These are phyloP conservation scores for Penicillium crustosum DNA, from an alignment of 2,329 filamentous ascomycete species.

Conservation along the genomic window DNA sequence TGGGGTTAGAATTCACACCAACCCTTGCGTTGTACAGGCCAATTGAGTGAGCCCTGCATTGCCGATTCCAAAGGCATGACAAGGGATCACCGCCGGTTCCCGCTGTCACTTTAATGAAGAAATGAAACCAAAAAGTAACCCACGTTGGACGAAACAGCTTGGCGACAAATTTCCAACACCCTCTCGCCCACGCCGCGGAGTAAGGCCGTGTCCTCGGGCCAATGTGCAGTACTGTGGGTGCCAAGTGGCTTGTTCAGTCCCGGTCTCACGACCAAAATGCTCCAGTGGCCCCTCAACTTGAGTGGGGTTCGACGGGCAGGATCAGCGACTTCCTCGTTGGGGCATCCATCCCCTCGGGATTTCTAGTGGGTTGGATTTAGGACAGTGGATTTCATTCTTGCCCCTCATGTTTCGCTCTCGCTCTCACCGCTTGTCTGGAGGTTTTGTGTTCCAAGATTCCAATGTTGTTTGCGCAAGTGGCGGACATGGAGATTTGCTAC, in stretches of 20 bases:
- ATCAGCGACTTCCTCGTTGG: constrained; percentile 26
- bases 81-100: constrained; percentile 22
- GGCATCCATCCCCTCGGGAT: constrained; percentile 23
- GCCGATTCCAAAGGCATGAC: constrained; percentile 14
- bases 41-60: constrained; percentile 6
- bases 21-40: constrained; percentile 9
- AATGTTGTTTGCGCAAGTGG: background rate
- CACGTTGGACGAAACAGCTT: constrained; percentile 5
- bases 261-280: constrained; percentile 8
- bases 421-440: constrained; percentile 25
- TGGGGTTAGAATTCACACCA: constrained; percentile 8
- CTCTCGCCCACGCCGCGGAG: background rate
- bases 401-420: constrained; percentile 6
- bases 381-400: constrained; percentile 7
- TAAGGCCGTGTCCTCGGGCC: constrained; percentile 7
- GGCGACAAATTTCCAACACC: constrained; percentile 12
- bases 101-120: constrained; percentile 23
- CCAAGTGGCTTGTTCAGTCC: constrained; percentile 21
- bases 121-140: background rate
- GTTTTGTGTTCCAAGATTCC: background rate
- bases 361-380: constrained; percentile 15
- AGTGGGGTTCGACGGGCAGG: constrained; percentile 22
- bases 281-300: constrained; percentile 13
- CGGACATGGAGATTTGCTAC: constrained; percentile 11
- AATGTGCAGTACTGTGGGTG: constrained; percentile 17